Percentiles rank a stretch among this genome's conserved stretches.
These are phyloP conservation scores for Cicer judaicum DNA, from an alignment of 306 rosid species.

Conservation along the genomic window DNA sequence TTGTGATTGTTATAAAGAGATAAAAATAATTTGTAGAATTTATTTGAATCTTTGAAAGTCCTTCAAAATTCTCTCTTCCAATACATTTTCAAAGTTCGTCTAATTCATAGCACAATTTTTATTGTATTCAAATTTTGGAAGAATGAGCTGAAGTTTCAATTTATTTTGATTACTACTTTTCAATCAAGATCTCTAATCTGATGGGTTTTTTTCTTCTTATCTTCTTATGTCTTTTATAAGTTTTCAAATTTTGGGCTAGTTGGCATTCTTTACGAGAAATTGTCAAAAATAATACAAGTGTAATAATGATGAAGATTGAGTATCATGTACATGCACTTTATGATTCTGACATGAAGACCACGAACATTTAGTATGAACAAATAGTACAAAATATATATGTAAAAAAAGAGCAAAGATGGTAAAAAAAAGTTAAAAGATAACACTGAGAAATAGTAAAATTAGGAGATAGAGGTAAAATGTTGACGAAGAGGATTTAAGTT, in stretches of 20 bases:
- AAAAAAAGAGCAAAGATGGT: not conserved
- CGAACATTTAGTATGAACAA: not conserved
- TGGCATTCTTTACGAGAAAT: not conserved
- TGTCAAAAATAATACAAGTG: not conserved
- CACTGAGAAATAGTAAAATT: not conserved
- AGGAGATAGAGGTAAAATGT: not conserved
- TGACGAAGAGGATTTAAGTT: not conserved
- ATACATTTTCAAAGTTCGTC: too few species aligned
- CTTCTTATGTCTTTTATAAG: too few species aligned
- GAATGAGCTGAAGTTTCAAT: too few species aligned
- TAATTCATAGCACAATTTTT: too few species aligned
- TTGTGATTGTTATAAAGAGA: too few species aligned
- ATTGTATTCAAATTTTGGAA: too few species aligned
- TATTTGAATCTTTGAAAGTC: too few species aligned
- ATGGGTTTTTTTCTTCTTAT: too few species aligned
- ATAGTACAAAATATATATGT: too few species aligned
- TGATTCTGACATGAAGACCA: constrained; percentile 7
- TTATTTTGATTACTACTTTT: not conserved
- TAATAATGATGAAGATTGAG: not conserved
- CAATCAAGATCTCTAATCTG: not conserved
- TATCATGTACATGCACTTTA: not conserved
- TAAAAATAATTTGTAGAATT: too few species aligned
- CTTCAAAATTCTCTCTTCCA: too few species aligned
- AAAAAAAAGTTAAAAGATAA: not conserved
- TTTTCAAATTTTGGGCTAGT: too few species aligned